Conservation (phyloP, 2,329 filamentous ascomycete species). For the Chaetomiaceae sp. region DNA sequence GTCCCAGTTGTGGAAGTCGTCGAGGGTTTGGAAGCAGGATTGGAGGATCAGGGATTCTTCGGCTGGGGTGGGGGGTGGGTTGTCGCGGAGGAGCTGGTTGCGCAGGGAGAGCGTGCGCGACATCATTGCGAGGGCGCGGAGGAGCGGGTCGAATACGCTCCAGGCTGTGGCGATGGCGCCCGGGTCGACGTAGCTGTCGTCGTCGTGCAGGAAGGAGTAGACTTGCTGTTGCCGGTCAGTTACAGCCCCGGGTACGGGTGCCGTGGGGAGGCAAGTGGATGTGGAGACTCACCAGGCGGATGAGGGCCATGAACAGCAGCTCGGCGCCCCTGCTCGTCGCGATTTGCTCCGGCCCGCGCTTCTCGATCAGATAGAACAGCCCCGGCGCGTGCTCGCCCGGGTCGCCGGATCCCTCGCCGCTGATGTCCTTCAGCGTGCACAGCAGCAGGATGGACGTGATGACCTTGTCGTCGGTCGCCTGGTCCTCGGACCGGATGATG, state of each 20-base stretch:
- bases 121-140: conserved; percentile 28
- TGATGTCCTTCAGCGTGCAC: conserved; percentile 26
- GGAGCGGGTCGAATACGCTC: conserved; percentile 28
- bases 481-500: conserved; percentile 22
- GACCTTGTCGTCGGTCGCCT: conserved; percentile 28
- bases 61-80: not conserved
- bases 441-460: conserved; percentile 29
- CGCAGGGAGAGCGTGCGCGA: conserved; percentile 23
- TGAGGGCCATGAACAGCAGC: conserved; percentile 27
- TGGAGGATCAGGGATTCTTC: conserved; percentile 3
- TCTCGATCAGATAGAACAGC: conserved; percentile 30
- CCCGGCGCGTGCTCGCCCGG: conserved; percentile 29
- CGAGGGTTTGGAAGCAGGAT: conserved; percentile 26
- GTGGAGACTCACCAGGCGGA: conserved; percentile 30
- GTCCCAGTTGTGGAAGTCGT: conserved; percentile 29
- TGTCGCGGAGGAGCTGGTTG: conserved; percentile 1
- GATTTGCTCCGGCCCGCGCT: conserved; percentile 28
- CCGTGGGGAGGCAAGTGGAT: too few relatives aligned
- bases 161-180: conserved; percentile 26
- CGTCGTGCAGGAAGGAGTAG: conserved; percentile 29
- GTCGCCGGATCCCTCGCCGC: conserved; percentile 27
- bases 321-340: conserved; percentile 27
- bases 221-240: too few relatives aligned
- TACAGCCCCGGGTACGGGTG: too few relatives aligned
- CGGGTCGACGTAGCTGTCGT: conserved; percentile 29